Evolutionary conservation across 768 basidiomycete species (phyloP).

Genomic region (Floccularia luteovirens): DNA sequence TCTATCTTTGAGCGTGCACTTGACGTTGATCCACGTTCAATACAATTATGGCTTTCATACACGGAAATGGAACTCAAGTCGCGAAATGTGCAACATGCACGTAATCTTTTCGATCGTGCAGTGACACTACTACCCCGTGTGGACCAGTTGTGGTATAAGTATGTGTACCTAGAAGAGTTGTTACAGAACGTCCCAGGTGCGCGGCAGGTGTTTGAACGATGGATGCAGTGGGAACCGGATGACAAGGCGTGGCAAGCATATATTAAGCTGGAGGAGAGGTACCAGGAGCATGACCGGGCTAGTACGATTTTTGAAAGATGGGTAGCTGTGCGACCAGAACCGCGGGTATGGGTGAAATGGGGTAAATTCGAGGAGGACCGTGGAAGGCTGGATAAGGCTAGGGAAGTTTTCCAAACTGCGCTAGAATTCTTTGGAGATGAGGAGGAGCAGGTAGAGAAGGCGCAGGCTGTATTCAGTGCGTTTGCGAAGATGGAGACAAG

Average conservation of each 20-base stretch:
- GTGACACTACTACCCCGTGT: slow-evolving; percentile 95
- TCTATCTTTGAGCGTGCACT: slow-evolving; percentile 96
- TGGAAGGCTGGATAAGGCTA: slow-evolving; percentile 62
- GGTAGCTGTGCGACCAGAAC: slow-evolving; percentile 71
- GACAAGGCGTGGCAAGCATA: slow-evolving; percentile 99
- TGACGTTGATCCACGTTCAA: slow-evolving; percentile 86
- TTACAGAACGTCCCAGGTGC: slow-evolving; percentile 95
- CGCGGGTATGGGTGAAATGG: slow-evolving; percentile 79
- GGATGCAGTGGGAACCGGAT: slow-evolving; percentile 99
- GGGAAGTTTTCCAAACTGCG: slow-evolving; percentile 87
- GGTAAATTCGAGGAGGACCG: slow-evolving; percentile 85
- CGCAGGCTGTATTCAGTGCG: slow-evolving; percentile 86
- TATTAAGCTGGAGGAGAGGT: slow-evolving; percentile 95
- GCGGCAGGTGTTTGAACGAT: slow-evolving; percentile 95
- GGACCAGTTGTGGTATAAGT: slow-evolving; percentile 99
- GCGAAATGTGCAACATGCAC: slow-evolving; percentile 93
- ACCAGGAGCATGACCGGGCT: slow-evolving; percentile 85
- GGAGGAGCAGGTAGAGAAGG: slow-evolving; percentile 90
- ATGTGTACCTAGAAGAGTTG: slow-evolving; percentile 96
- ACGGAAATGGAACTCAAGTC: slow-evolving; percentile 98
- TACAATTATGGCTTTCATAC: slow-evolving; percentile 91
- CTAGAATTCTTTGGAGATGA: slow-evolving; percentile 88
- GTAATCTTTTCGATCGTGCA: slow-evolving; percentile 95
- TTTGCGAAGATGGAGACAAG: slow-evolving; percentile 98
- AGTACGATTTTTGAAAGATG: slow-evolving; percentile 91